phyloP scores from a whole-genome alignment of 306 rosid species.

The Abrus precatorius region DNA sequence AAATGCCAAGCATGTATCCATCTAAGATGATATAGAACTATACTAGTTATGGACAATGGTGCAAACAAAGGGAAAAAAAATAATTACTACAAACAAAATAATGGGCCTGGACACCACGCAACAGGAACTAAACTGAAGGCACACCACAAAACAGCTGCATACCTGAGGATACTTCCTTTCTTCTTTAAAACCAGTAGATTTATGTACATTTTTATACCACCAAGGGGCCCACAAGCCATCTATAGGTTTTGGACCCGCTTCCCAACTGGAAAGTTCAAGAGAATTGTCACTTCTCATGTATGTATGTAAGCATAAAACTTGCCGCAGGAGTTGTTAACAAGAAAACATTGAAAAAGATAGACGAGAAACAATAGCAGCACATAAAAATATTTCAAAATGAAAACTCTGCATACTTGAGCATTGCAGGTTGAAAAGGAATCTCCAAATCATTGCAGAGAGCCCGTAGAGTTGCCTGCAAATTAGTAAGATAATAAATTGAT shows the following conservation, averaged over 20 bases:
- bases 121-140: conserved; percentile 32
- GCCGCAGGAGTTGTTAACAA: conserved; percentile 8
- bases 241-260: conserved; percentile 80
- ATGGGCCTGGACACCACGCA: conserved; percentile 24
- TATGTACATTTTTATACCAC: conserved; percentile 76
- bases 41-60: conserved; percentile 26
- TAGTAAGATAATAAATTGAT: conserved; percentile 37
- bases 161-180: conserved; percentile 70
- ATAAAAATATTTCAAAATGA: background rate
- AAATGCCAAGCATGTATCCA: conserved; percentile 22
- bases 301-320: conserved; percentile 17
- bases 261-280: conserved; percentile 70
- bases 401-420: conserved; percentile 73
- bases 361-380: conserved; percentile 20
- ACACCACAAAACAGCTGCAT: conserved; percentile 39
- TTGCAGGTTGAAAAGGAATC: conserved; percentile 78
- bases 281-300: conserved; percentile 45
- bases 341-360: conserved; percentile 24
- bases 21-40: conserved; percentile 9
- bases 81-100: conserved; percentile 16
- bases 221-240: conserved; percentile 93
- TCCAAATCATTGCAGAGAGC: conserved; percentile 79
- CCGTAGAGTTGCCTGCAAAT: conserved; percentile 65
- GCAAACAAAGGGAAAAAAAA: conserved; percentile 1
- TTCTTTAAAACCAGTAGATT: conserved; percentile 68